Evolutionary conservation across 257 asterid genomes (phyloP), one percentile per base, ranked within the genome.

Genomic region (Knoxia roxburghii): DNA sequence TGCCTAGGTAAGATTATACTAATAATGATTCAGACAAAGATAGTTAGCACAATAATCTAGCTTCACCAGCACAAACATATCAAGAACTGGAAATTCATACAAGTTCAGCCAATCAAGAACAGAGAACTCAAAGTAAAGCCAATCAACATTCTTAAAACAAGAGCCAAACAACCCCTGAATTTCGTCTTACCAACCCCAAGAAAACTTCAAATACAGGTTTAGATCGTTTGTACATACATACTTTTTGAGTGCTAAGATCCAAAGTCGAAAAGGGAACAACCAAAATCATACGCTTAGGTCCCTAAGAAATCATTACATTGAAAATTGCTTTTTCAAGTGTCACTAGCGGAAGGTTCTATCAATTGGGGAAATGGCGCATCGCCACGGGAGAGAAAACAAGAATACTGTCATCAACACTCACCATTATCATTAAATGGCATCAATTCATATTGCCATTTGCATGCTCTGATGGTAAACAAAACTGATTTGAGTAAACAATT

Each of bases 151-250:
- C 30, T 7, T 1, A 32, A 49, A n/a, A n/a, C n/a, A n/a, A n/a
- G n/a, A n/a, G n/a, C n/a, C n/a, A n/a, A n/a, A n/a, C n/a, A n/a
- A n/a, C n/a, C n/a, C n/a, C n/a, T n/a, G n/a, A n/a, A n/a, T n/a
- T n/a, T 49, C 54, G n/a, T 18, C 54, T 49, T 49, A 49, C 54
- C 12, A 49, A 49, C 54, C 54, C n/a, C 54, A 49, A 49, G 54
- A 18, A 49, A 49, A 49, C 54, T 49, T 13, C 54, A 18, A 49
- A 49, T 49, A 49, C 54, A 49, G 12, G 54, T 18, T 18, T 49
- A 49, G 54, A 49, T 49, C 54, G 13, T 49, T 49, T 49, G 54
- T 49, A 49, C 46, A 41, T 6, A 41, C 6, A 41, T 6, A 41
- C 46, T 41, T 41, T 41, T 41, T 41, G 6, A 12, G 46, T 41